phyloP scores from a whole-genome alignment of 495 filamentous ascomycete genomes.

The Chaetomium cochliodes region DNA sequence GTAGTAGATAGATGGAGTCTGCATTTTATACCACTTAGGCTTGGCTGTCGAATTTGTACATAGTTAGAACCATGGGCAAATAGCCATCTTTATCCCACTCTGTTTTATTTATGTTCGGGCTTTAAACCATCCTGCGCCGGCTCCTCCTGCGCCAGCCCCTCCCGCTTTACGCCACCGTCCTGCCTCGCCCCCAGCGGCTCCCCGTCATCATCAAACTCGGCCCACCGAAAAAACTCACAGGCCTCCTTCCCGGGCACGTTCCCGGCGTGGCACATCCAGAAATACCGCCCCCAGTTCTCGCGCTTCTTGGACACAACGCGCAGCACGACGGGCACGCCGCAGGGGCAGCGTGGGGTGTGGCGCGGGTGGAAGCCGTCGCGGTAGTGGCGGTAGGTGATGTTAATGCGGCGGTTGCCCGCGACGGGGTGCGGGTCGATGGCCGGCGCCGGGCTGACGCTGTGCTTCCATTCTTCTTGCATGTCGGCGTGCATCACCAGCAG shows the following conservation, averaged over 20 bases:
- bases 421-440: constrained; percentile 80
- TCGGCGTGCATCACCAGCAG: constrained; percentile 93
- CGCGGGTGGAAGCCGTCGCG: constrained; percentile 70
- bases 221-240: constrained; percentile 86
- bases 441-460: constrained; percentile 69
- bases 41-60: neutral
- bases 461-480: constrained; percentile 81
- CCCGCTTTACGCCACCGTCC: neutral
- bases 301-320: constrained; percentile 74
- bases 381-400: constrained; percentile 92
- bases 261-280: constrained; percentile 90
- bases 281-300: constrained; percentile 74
- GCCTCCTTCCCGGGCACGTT: constrained; percentile 72
- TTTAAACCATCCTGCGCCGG: neutral
- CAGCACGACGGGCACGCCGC: constrained; percentile 68
- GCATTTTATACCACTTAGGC: neutral
- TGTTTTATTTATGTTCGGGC: neutral
- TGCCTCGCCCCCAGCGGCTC: constrained; percentile 61
- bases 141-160: too few species aligned
- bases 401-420: constrained; percentile 75
- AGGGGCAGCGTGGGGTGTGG: constrained; percentile 62
- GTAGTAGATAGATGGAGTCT: neutral
- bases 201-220: constrained; percentile 83
- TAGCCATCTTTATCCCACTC: neutral
- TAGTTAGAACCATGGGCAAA: neutral